Evolutionary conservation across 345 rosid genomes (phyloP), one percentile per base, ranked within the genome.

Genomic region (Salix dunnii): DNA sequence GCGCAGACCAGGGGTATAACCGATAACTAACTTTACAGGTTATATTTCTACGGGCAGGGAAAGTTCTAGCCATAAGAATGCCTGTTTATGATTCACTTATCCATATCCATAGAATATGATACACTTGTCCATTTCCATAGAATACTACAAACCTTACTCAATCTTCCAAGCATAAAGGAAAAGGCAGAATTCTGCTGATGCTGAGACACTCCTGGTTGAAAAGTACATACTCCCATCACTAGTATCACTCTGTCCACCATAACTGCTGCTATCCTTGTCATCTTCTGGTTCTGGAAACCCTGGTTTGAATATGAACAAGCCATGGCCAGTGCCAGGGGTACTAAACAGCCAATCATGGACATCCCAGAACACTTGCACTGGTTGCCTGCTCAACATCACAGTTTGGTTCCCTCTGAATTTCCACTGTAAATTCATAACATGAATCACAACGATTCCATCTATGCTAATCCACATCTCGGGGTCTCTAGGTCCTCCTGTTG

Each of bases 381-480:
- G 91, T 51, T 90, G 92, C 76, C 85, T 89, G 20, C 91, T 92
- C 10, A 92, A 91, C 79, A 89, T 5, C 68, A 96, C 94, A n/a
- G 92, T 92, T 76, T 94, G 91, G 80, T 95, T 95, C 68, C 97
- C 99, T 23, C 99, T 87, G 79, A 96, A 96, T 70, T 92, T 94
- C 99, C 98, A 96, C 62, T 96, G 97, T 82, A 96, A 72, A 75
- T 92, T 96, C 84, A 77, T 90, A 6, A 96, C 89, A 20, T 96
- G 97, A 18, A 96, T 77, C 82, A 91, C 67, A 72, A 88, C 93
- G 33, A 78, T 80, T 60, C 98, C 98, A 18, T 94, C 97, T 67
- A 96, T 86, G 86, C 97, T 94, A 73, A 96, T 88, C 98, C 97
- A 96, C 97, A 96, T 90, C 73, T 92, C 98, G 0, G 97, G 98